Conservation (phyloP, 345 rosid genomes). For the Capsella bursapastoris region DNA sequence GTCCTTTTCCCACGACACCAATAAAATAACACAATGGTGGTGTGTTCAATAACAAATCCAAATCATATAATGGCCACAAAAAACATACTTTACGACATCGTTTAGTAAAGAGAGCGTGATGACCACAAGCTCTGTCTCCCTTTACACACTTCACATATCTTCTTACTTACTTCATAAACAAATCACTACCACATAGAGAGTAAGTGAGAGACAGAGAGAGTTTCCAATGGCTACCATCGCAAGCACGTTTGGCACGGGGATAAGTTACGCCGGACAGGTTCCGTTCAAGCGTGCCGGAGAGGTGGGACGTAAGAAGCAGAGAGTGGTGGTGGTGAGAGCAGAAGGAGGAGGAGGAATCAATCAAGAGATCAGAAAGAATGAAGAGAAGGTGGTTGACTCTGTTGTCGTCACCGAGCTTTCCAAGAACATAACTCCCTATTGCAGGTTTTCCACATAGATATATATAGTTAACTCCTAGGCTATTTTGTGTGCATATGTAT, state of each 20-base stretch:
- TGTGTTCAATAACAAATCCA: too few species aligned
- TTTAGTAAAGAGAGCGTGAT: slow-evolving; percentile 47
- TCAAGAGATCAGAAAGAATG: slow-evolving; percentile 79
- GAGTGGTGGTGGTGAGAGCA: slow-evolving; percentile 63
- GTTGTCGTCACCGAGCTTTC: slow-evolving; percentile 76
- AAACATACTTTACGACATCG: neutral
- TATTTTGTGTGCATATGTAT: neutral
- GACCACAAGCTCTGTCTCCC: slow-evolving; percentile 54
- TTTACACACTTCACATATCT: slow-evolving; percentile 34
- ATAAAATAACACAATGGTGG: too few species aligned
- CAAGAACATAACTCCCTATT: slow-evolving; percentile 80
- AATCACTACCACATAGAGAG: slow-evolving; percentile 24
- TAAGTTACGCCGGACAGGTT: slow-evolving; percentile 44
- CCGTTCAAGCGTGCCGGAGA: slow-evolving; percentile 29
- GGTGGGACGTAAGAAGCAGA: slow-evolving; percentile 39
- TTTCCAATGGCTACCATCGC: slow-evolving; percentile 47
- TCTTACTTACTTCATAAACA: slow-evolving; percentile 17
- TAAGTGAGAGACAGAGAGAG: slow-evolving; percentile 6
- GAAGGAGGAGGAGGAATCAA: slow-evolving; percentile 71
- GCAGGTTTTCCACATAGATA: slow-evolving; percentile 62
- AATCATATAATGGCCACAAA: neutral
- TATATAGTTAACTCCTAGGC: neutral
- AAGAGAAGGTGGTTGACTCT: slow-evolving; percentile 85
- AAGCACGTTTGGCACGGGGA: slow-evolving; percentile 33
- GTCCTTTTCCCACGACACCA: too few species aligned